Evolutionary conservation across 176 grass and related monocot species (phyloP).

Genomic region (Phoenix dactylifera): DNA sequence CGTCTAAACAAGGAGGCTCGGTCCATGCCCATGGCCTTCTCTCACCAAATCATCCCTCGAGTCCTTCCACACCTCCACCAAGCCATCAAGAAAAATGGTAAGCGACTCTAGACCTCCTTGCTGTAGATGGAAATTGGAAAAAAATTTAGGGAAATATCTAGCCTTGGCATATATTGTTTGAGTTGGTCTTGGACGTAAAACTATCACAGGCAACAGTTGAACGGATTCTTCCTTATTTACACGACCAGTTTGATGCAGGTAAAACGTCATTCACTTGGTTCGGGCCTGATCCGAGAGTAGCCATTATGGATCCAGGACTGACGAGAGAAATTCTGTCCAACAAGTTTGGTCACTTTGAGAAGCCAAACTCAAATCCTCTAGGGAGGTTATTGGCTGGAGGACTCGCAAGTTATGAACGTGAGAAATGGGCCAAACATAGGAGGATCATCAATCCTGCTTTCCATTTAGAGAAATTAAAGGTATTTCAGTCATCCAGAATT

Average conservation of each 20-base stretch:
- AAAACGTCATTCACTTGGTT: conserved; percentile 46
- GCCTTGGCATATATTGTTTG: too few relatives aligned
- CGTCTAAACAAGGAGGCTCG: neutral
- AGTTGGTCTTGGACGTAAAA: too few relatives aligned
- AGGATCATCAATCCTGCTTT: conserved; percentile 74
- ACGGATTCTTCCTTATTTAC: too few relatives aligned
- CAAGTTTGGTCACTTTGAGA: conserved; percentile 38
- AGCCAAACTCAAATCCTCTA: conserved; percentile 8
- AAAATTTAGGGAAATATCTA: too few relatives aligned
- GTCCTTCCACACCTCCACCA: neutral
- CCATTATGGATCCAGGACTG: conserved; percentile 27
- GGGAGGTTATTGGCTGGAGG: too few relatives aligned
- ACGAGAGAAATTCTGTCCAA: conserved; percentile 35
- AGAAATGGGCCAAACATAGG: conserved; percentile 74
- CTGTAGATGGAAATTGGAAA: too few relatives aligned
- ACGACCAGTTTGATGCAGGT: neutral
- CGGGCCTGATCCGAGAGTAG: conserved; percentile 36
- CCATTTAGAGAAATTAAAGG: conserved; percentile 68
- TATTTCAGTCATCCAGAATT: neutral
- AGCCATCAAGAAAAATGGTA: neutral
- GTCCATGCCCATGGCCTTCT: neutral
- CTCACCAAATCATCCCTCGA: neutral
- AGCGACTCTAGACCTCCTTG: neutral
- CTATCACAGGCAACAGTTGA: too few relatives aligned
- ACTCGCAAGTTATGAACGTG: neutral